Evolutionary conservation across 2,329 filamentous ascomycete species (phyloP), one percentile per base, ranked within the genome.

Genomic region (Aureobasidium lini): DNA sequence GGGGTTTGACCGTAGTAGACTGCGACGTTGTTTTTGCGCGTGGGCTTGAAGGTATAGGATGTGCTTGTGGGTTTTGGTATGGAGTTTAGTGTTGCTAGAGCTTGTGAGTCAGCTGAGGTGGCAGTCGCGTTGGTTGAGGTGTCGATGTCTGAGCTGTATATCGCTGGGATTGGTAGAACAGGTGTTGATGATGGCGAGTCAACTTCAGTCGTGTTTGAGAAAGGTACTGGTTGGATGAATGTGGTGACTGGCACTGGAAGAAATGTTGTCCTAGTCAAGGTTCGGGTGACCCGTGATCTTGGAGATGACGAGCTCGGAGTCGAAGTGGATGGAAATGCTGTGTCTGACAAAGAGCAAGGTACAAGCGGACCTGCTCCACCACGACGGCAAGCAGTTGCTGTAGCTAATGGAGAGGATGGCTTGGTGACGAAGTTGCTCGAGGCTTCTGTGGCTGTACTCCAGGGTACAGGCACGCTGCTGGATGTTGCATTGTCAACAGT

Each of bases 1-100:
- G 63, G 36, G 15, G 66, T 64, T 56, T 66, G 64, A 13, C 69
- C 70, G 42, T 67, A 72, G 61, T 72, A 72, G n/a, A 71, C 70
- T 3, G 68, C 70, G 31, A 72, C 54, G 44, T 72, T 72, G 8
- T 63, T 57, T 1, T 50, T 34, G 2, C 69, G 65, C 16, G 59
- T 28, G 1, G 66, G 40, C 57, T 70, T 59, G 63, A 72, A 72
- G 15, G 32, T 60, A 58, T 71, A 68, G 43, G 16, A n/a, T 23
- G 43, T 46, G 34, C 39, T 42, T 40, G 39, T 48, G 8, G 59
- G 31, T n/a, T 43, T 44, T 39, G 58, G 31, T 6, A 34, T 15
- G 29, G 59, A 44, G 32, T 32, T 34, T 28, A 13, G n/a, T 23
- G 29, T 15, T 18, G 49, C 36, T 5, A 40, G 29, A 15, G 49